These are phyloP conservation scores for Entomortierella parvispora DNA, from an alignment of 192 early-diverging fungal genomes.

Conservation along the genomic window DNA sequence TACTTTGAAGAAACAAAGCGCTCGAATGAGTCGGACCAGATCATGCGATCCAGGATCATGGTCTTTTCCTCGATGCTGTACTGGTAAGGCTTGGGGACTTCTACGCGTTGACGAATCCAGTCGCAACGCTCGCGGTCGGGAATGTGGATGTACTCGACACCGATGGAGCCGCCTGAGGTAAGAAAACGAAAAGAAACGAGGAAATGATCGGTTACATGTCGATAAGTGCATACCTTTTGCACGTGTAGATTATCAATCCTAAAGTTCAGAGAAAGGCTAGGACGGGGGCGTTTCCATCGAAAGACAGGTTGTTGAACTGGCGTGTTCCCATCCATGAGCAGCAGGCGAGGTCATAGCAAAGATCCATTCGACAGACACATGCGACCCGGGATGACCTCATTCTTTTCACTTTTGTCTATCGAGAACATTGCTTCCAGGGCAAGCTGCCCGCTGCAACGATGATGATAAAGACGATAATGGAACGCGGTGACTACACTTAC, in stretches of 20 bases:
- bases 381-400: not conserved
- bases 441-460: no score
- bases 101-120: constrained; percentile 94
- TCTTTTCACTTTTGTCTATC: no score
- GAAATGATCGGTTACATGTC: no score
- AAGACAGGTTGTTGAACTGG: no score
- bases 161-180: constrained; percentile 82
- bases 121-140: constrained; percentile 95
- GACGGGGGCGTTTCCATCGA: no score
- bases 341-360: no score
- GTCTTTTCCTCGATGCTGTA: constrained; percentile 92
- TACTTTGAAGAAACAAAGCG: constrained; percentile 96
- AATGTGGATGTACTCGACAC: constrained; percentile 99
- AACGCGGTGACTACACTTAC: constrained; percentile 58
- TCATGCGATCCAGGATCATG: constrained; percentile 94
- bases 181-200: not conserved
- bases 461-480: not conserved
- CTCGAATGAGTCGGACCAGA: constrained; percentile 98
- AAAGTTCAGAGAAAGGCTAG: no score
- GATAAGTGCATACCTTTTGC: no score
- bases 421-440: no score
- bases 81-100: constrained; percentile 89
- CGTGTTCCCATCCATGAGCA: no score
- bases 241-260: no score
- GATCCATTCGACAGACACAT: not conserved